phyloP scores from a whole-genome alignment of 2,329 filamentous ascomycete genomes.

The Aspergillus quadricinctus region DNA sequence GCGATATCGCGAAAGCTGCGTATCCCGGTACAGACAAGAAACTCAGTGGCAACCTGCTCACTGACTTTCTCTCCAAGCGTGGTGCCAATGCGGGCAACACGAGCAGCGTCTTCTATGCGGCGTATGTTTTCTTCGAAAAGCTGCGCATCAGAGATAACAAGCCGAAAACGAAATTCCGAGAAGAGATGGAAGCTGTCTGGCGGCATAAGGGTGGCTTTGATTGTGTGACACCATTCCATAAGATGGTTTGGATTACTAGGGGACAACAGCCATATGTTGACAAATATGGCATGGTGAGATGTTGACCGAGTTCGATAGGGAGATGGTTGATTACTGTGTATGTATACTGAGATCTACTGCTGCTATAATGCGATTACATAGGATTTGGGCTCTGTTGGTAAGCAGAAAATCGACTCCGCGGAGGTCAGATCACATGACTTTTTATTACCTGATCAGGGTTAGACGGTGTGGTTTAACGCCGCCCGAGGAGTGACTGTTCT shows the following conservation, averaged over 20 bases:
- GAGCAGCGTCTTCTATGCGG: constrained; percentile 49
- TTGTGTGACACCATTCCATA: not conserved
- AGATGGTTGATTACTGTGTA: too few species aligned
- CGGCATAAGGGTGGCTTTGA: constrained; percentile 7
- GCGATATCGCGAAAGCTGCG: constrained; percentile 43
- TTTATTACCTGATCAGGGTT: too few species aligned
- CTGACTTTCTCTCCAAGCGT: constrained; percentile 49
- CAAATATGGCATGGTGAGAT: constrained; percentile 6
- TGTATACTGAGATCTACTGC: too few species aligned
- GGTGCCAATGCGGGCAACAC: constrained; percentile 48
- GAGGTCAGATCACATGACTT: too few species aligned
- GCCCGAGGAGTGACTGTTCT: not conserved
- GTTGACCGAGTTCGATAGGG: not conserved
- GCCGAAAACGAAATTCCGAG: constrained; percentile 48
- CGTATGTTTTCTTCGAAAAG: constrained; percentile 60
- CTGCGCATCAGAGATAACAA: constrained; percentile 49
- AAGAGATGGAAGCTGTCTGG: constrained; percentile 49
- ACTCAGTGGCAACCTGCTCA: constrained; percentile 32
- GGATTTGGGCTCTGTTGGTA: too few species aligned
- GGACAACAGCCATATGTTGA: not conserved
- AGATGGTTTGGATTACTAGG: not conserved
- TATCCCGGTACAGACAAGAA: constrained; percentile 38
- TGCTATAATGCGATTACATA: too few species aligned
- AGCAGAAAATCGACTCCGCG: too few species aligned
- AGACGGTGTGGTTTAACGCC: too few species aligned